These are phyloP conservation scores for Leishmania aethiopica DNA, from an alignment of 208 protist species.

Conservation along the genomic window DNA sequence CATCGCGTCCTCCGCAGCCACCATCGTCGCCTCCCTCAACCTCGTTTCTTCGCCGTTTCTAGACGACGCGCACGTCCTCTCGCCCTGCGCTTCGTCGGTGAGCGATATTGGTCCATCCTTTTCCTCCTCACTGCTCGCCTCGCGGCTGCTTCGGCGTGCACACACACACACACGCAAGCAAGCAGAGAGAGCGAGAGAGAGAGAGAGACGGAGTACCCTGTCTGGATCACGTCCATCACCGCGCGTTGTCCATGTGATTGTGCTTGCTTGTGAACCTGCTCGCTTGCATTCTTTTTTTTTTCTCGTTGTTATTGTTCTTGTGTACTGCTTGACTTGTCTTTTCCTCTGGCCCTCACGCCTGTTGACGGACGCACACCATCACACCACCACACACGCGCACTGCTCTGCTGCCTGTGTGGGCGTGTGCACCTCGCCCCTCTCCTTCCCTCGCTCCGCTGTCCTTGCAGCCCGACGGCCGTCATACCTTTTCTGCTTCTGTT, in stretches of 20 bases:
- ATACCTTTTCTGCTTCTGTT: background rate
- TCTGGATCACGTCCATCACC: background rate
- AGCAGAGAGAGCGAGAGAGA: background rate
- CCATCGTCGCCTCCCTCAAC: too few species aligned
- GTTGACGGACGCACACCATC: too few species aligned
- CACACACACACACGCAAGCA: background rate
- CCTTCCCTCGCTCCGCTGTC: background rate
- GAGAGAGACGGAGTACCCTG: too few species aligned
- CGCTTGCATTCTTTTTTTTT: too few species aligned
- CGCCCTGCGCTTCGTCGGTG: background rate
- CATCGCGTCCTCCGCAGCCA: background rate
- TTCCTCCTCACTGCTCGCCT: background rate
- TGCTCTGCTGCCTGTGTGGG: too few species aligned
- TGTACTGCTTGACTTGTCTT: too few species aligned
- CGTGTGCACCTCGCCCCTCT: background rate
- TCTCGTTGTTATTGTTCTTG: too few species aligned
- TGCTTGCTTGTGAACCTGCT: background rate
- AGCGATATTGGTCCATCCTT: background rate
- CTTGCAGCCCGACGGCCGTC: background rate
- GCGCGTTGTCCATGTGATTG: background rate
- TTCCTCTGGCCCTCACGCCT: too few species aligned
- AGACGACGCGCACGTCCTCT: background rate
- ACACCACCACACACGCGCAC: too few species aligned
- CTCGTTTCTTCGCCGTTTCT: too few species aligned
- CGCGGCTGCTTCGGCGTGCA: background rate